A percentile compares a stretch with the other conserved stretches of the same genome.
These are phyloP conservation scores for Pseudoturritis turrita DNA, from an alignment of 345 rosid genomes.

Conservation along the genomic window DNA sequence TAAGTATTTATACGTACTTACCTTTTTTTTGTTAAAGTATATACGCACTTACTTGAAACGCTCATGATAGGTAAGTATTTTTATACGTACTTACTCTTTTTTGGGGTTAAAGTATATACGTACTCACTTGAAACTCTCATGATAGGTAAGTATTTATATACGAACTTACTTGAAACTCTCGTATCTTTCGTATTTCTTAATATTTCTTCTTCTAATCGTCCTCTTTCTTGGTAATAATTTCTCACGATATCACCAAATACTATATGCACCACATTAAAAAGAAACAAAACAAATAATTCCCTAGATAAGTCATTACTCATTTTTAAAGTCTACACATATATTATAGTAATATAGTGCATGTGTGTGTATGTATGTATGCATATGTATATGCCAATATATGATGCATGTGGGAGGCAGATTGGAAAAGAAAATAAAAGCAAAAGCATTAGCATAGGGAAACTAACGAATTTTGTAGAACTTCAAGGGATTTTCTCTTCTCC, in stretches of 20 bases:
- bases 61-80: no score
- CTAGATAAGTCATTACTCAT: not conserved
- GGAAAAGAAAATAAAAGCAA: constrained; percentile 27
- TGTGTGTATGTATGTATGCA: not conserved
- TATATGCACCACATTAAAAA: not conserved
- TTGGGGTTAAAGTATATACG: no score
- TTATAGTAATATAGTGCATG: not conserved
- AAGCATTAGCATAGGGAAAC: constrained; percentile 51
- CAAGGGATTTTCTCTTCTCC: constrained; percentile 72
- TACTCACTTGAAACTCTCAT: no score
- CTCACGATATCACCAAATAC: not conserved
- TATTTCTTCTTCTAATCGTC: not conserved
- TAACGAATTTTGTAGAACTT: constrained; percentile 76
- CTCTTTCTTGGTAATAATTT: not conserved
- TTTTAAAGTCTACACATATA: not conserved
- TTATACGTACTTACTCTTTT: no score
- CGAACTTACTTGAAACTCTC: no score
- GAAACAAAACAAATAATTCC: not conserved
- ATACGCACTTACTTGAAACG: no score
- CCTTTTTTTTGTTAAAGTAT: no score
- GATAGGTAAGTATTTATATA: no score
- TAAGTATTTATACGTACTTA: no score
- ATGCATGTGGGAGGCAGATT: constrained; percentile 66
- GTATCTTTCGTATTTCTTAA: no score
- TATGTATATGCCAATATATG: not conserved